Percentiles rank a stretch among this genome's conserved stretches.
Evolutionary conservation across 495 filamentous ascomycete genomes (phyloP).

Genomic region (Symbiotaphrina buchneri): DNA sequence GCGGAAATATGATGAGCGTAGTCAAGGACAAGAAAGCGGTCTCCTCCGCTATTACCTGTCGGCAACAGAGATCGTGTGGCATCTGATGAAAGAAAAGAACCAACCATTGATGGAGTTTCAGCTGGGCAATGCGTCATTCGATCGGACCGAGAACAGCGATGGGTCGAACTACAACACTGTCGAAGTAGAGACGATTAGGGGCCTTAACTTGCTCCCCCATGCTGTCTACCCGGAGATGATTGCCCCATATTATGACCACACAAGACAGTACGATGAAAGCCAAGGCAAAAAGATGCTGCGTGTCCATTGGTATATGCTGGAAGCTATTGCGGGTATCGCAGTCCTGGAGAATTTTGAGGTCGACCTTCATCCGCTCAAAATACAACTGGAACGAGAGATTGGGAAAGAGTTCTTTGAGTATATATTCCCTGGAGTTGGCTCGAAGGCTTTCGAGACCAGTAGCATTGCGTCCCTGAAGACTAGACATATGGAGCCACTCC

Average conservation of each 20-base stretch:
- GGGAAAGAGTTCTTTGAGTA: slow-evolving; percentile 94
- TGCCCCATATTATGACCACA: slow-evolving; percentile 57
- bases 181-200: slow-evolving; percentile 61
- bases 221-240: slow-evolving; percentile 94
- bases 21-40: slow-evolving; percentile 40
- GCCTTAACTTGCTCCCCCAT: slow-evolving; percentile 70
- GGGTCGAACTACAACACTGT: slow-evolving; percentile 88
- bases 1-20: slow-evolving; percentile 53
- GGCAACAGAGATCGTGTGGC: slow-evolving; percentile 87
- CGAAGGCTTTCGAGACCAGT: too few species aligned
- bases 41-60: slow-evolving; percentile 76
- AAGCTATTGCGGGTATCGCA: slow-evolving; percentile 93
- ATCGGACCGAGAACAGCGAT: slow-evolving; percentile 87
- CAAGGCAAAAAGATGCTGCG: slow-evolving; percentile 56
- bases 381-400: slow-evolving; percentile 84
- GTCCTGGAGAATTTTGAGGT: slow-evolving; percentile 97
- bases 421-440: slow-evolving; percentile 67
- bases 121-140: slow-evolving; percentile 69
- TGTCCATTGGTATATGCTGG: slow-evolving; percentile 92
- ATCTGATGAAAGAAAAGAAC: slow-evolving; percentile 64
- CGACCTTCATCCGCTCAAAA: slow-evolving; percentile 73
- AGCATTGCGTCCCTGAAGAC: too few species aligned
- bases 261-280: slow-evolving; percentile 20
- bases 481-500: slow-evolving; percentile 41
- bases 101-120: slow-evolving; percentile 90